A percentile compares a stretch with the other conserved stretches of the same genome.
Conservation (phyloP, 805 yeast genomes). For the Metschnikowia cubensis region DNA sequence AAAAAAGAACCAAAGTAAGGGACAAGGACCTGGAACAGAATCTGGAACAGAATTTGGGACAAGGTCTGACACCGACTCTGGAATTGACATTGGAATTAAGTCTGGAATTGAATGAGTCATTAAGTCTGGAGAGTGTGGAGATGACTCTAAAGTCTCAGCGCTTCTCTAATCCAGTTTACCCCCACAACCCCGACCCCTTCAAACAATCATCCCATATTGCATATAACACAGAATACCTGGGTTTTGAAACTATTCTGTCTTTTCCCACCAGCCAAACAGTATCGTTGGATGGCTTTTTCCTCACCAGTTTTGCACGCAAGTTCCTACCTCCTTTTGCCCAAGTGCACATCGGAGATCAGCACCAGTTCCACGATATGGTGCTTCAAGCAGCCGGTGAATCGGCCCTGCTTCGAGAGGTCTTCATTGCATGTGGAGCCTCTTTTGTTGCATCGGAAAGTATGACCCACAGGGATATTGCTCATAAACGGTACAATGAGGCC, state of each 20-base stretch:
- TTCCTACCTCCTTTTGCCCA: constrained; percentile 17
- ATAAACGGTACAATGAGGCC: constrained; percentile 10
- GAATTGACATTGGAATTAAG: too few relatives aligned
- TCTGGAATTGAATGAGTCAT: not conserved
- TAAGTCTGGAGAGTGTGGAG: too few relatives aligned
- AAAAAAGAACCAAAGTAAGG: too few relatives aligned
- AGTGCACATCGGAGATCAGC: constrained; percentile 8
- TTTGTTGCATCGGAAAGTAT: constrained; percentile 12
- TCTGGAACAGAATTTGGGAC: too few relatives aligned
- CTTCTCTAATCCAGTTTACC: too few relatives aligned
- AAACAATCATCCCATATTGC: too few relatives aligned
- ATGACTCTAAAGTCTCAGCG: too few relatives aligned
- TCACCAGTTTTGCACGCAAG: constrained; percentile 7
- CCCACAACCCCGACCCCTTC: too few relatives aligned
- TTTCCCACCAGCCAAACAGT: not conserved
- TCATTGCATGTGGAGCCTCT: constrained; percentile 17
- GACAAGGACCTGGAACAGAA: not conserved
- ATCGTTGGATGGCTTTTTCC: constrained; percentile 9
- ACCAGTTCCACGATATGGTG: constrained; percentile 7
- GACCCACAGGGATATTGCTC: constrained; percentile 6
- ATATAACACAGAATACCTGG: not conserved
- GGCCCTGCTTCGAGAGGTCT: constrained; percentile 9
- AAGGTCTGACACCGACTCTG: too few relatives aligned
- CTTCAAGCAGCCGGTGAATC: constrained; percentile 12
- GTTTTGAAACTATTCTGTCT: not conserved